Evolutionary conservation across 495 filamentous ascomycete species (phyloP), one percentile per base, ranked within the genome.

Genomic region (Rostrohypoxylon terebratum): DNA sequence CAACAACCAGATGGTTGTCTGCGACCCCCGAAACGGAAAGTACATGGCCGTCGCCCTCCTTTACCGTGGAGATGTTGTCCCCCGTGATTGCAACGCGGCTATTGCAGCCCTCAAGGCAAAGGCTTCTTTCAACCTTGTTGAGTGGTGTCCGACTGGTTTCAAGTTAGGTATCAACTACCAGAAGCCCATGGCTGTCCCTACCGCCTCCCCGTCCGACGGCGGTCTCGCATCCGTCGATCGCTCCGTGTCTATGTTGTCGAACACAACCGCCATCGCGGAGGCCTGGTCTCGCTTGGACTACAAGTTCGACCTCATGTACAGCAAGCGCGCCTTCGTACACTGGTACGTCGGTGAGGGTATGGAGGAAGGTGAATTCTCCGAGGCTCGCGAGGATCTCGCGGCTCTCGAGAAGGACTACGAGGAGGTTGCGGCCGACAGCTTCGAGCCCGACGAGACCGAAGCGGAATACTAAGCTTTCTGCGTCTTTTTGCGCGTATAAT

Each of bases 231-330:
- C 91, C 20, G 93, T 96, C 77, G 93, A 95, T 79, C 92, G 93
- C 71, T 91, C 90, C 77, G 93, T 96, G 63, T 92, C 90, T 76
- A 97, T 97, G 93, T 83, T 97, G 65, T 92, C 90, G 83, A 97
- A 97, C 87, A 96, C 93, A 21, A 97, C 93, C 11, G 91, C 93
- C 65, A 96, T 97, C 67, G 89, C 93, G 50, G 93, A 97, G 81
- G 93, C 94, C 47, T 97, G 94, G 94, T 89, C 87, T 50, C 91
- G 93, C 70, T 86, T 97, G 31, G 92, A 95, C 81, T 89, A 93
- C 85, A 97, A 97, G 83, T 97, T 97, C 82, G 94, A 97, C 75
- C 92, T 97, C 71, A 97, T 97, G 94, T 96, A 97, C 85, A 92
- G 88, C 83, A 97, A 97, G 88, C 92, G 93, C 75, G 93, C 93